phyloP scores from a whole-genome alignment of 148 eudicot species.

The Linanthus parryae region DNA sequence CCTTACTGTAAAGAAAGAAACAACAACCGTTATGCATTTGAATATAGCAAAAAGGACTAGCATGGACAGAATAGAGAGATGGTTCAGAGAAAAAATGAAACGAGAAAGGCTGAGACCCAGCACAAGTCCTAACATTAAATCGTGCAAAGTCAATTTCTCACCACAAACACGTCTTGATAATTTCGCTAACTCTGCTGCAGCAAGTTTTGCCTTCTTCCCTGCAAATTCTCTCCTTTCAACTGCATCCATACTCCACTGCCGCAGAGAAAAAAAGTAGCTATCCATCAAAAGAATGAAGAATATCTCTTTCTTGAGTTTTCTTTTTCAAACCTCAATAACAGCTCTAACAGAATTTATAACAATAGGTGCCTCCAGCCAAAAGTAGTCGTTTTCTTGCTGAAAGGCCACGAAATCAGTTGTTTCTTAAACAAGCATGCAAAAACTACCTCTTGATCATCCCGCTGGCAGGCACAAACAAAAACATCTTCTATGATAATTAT shows the following conservation, averaged over 20 bases:
- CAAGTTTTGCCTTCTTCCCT: conserved; percentile 93
- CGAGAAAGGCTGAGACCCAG: not conserved
- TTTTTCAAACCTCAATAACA: not conserved
- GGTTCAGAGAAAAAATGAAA: not conserved
- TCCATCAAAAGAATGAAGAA: not conserved
- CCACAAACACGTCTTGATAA: conserved; percentile 92
- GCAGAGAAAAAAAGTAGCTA: conserved; percentile 1
- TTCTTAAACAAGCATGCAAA: too few relatives aligned
- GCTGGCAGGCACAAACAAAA: conserved; percentile 65
- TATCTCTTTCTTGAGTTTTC: not conserved
- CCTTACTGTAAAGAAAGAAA: too few relatives aligned
- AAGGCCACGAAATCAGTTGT: too few relatives aligned
- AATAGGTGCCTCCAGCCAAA: not conserved
- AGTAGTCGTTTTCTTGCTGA: too few relatives aligned
- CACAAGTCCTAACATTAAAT: not conserved
- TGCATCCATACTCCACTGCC: conserved; percentile 79
- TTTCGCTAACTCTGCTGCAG: conserved; percentile 97
- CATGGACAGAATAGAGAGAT: not conserved
- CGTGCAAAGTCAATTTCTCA: conserved; percentile 28
- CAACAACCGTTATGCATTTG: too few relatives aligned
- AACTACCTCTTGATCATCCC: conserved; percentile 81
- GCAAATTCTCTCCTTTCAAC: conserved; percentile 84
- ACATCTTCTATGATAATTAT: conserved; percentile 82
- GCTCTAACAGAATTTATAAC: not conserved
- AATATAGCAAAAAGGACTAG: not conserved